A percentile compares a stretch with the other conserved stretches of the same genome.
These are phyloP conservation scores for Penicillium sp. DNA, from an alignment of 2,329 filamentous ascomycete species.

Conservation along the genomic window DNA sequence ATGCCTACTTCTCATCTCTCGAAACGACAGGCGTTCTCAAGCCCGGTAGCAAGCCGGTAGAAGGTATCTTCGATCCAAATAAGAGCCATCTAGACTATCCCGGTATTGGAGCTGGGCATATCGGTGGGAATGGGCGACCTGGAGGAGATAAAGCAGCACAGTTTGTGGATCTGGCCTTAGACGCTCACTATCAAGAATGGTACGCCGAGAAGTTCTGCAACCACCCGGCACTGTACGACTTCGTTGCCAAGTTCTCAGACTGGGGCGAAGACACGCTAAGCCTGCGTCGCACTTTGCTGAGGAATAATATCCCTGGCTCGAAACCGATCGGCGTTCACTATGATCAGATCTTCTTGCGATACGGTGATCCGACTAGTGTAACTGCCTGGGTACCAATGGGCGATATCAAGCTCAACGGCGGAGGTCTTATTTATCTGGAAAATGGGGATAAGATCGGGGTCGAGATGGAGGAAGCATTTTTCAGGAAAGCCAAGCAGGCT, in stretches of 20 bases:
- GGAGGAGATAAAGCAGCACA: slow-evolving; percentile 48
- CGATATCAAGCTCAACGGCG: slow-evolving; percentile 58
- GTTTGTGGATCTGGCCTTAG: slow-evolving; percentile 57
- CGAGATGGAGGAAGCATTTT: slow-evolving; percentile 47
- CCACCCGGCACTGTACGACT: slow-evolving; percentile 55
- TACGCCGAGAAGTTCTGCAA: slow-evolving; percentile 60
- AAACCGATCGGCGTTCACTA: slow-evolving; percentile 65
- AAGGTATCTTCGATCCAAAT: slow-evolving; percentile 57
- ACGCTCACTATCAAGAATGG: slow-evolving; percentile 59
- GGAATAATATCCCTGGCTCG: slow-evolving; percentile 62
- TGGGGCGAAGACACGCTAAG: slow-evolving; percentile 57
- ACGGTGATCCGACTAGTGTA: slow-evolving; percentile 59
- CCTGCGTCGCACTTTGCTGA: slow-evolving; percentile 55
- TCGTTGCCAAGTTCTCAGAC: slow-evolving; percentile 56
- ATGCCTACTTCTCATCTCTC: slow-evolving; percentile 59
- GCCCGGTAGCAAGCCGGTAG: slow-evolving; percentile 54
- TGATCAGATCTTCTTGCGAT: slow-evolving; percentile 61
- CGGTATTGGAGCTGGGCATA: slow-evolving; percentile 58
- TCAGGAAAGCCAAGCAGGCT: slow-evolving; percentile 50
- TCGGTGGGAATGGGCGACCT: slow-evolving; percentile 50
- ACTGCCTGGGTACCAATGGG: slow-evolving; percentile 65
- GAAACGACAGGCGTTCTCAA: slow-evolving; percentile 61
- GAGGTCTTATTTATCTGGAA: slow-evolving; percentile 64
- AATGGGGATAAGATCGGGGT: slow-evolving; percentile 38
- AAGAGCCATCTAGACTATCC: slow-evolving; percentile 52